Evolutionary conservation across 2,329 filamentous ascomycete genomes (phyloP), one percentile per base, ranked within the genome.

Genomic region (Endocalyx cinctus): DNA sequence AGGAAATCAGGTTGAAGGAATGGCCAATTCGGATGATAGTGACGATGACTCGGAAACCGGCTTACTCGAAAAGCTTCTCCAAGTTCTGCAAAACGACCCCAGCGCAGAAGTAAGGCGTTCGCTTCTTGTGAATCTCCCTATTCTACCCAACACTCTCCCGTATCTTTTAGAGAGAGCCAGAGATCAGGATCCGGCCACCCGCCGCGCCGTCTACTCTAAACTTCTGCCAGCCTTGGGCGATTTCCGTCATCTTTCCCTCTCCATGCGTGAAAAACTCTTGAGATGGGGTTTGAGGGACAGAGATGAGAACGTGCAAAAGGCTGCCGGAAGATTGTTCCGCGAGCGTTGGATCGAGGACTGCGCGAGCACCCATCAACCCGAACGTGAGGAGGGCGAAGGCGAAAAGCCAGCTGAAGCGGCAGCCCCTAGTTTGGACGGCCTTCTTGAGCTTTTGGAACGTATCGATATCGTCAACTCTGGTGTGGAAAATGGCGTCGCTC

Each of bases 331-430:
- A 28, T 70, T 97, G 6, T 98, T 98, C 64, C 80, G 84, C 41
- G 89, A 96, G 54, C 79, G 87, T n/a, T 98, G 92, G 92, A 90
- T 98, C 41, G 90, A 97, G 54, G 87, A 97, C 53, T 96, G 89
- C 50, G 88, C 85, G 5, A 82, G 82, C 3, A 70, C 75, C 2
- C 67, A 72, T 6, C 74, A 80, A 23, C 74, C 77, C 30, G 69
- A 70, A 13, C n/a, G n/a, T n/a, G n/a, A n/a, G n/a, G n/a, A n/a
- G n/a, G n/a, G n/a, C n/a, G 76, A 77, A 25, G 65, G 73, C 8
- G 74, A 74, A 18, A 72, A 72, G 29, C 70, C 72, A 5, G 63
- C 63, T 12, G 71, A 78, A 38, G 63, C 75, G 5, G 71, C 75
- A 1, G 71, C 73, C 1, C 84, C 85, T 1, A 90, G 73, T 39